These are phyloP conservation scores for Tubosaeta sp. DNA, from an alignment of 768 basidiomycete species.

Conservation along the genomic window DNA sequence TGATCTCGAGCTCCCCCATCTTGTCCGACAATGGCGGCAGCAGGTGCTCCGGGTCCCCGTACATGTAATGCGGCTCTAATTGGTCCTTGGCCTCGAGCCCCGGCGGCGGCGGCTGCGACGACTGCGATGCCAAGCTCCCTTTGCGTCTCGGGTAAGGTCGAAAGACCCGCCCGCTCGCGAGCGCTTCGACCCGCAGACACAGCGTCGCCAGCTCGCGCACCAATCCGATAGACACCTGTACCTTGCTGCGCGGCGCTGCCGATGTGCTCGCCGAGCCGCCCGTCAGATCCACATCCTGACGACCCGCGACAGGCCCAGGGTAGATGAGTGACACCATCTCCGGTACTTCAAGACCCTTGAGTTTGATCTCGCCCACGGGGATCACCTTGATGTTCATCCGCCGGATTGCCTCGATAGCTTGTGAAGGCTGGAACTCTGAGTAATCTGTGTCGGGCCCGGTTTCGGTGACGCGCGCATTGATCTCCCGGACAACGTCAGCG, in stretches of 20 bases:
- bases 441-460: constrained; percentile 56
- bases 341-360: constrained; percentile 92
- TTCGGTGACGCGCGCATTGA: constrained; percentile 56
- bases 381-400: constrained; percentile 66
- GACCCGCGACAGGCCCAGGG: constrained; percentile 66
- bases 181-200: constrained; percentile 75
- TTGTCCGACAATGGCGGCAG: constrained; percentile 67
- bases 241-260: constrained; percentile 28
- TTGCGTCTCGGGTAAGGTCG: constrained; percentile 36
- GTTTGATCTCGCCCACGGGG: constrained; percentile 82
- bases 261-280: constrained; percentile 13
- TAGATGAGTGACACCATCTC: constrained; percentile 85
- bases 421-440: constrained; percentile 50
- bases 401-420: constrained; percentile 72
- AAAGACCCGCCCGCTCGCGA: constrained; percentile 62
- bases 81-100: constrained; percentile 22
- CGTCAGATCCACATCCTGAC: constrained; percentile 53
- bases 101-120: constrained; percentile 2
- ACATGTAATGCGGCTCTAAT: constrained; percentile 37
- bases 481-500: constrained; percentile 80
- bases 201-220: constrained; percentile 69
- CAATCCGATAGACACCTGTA: constrained; percentile 70
- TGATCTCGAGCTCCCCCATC: constrained; percentile 68
- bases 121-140: constrained; percentile 23
- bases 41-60: constrained; percentile 58